Conservation (phyloP, 495 filamentous ascomycete species). For the Xylaria intraflava region DNA sequence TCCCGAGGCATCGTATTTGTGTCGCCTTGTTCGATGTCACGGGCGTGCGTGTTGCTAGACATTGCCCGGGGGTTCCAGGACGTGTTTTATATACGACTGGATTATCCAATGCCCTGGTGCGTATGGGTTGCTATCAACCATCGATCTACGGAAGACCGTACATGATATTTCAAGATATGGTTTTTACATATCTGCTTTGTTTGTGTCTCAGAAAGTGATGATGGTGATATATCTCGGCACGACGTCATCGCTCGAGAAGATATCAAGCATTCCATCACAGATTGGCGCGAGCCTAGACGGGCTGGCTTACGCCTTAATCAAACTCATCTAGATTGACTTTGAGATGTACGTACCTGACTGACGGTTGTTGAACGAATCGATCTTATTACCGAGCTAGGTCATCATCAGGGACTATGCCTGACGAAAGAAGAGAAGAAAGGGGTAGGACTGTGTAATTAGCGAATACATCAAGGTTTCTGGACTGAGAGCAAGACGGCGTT, state of each 20-base stretch:
- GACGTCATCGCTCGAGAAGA: slow-evolving; percentile 10
- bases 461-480: too few relatives aligned
- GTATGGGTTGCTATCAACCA: not conserved
- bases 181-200: not conserved
- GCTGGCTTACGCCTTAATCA: too few relatives aligned
- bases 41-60: slow-evolving; percentile 3
- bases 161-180: not conserved
- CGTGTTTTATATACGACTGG: not conserved
- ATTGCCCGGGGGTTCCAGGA: not conserved
- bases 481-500: too few relatives aligned
- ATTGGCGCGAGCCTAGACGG: too few relatives aligned
- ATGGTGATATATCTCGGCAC: slow-evolving; percentile 3
- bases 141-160: not conserved
- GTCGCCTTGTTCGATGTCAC: slow-evolving; percentile 10
- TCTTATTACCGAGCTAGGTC: too few relatives aligned
- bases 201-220: not conserved
- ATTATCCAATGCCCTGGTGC: not conserved
- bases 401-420: too few relatives aligned
- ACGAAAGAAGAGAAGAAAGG: too few relatives aligned
- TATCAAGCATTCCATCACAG: not conserved
- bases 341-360: too few relatives aligned
- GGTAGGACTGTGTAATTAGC: too few relatives aligned
- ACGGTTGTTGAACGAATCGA: too few relatives aligned
- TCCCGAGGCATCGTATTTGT: slow-evolving; percentile 14
- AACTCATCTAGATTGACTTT: too few relatives aligned